Evolutionary conservation across 257 asterid genomes (phyloP), one percentile per base, ranked within the genome.

Genomic region (Scutellaria barbata): DNA sequence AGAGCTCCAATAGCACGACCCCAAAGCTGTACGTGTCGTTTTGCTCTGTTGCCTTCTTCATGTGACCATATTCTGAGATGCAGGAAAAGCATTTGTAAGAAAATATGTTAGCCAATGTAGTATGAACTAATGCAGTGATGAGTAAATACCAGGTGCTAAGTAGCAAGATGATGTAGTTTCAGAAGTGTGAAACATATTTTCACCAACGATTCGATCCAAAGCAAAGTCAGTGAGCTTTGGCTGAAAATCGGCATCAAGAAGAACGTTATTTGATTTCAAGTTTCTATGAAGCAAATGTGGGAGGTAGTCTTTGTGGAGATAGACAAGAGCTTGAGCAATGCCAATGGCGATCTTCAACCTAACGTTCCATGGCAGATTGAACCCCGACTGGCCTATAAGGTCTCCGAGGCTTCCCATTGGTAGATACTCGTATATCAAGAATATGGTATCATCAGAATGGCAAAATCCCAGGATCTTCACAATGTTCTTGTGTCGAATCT

Each of bases 181-280:
- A 17, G 87, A 79, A 25, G 85, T 73, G 30, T 82, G 85, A 79
- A 85, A 85, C 37, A 75, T 66, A 65, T 72, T 72, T 64, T 85
- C 95, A 64, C 98, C 95, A 54, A 86, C 55, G 58, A 92, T 74
- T 11, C 83, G 76, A 74, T 92, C 96, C 20, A 92, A 77, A 56
- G 89, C 85, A 58, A 92, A 89, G 47, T 89, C 91, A 0, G 96
- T 79, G 53, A 92, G 82, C 80, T 92, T 92, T 55, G 98, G 98
- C 65, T 85, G 87, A 56, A 85, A 82, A 84, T 86, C 96, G 10
- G 75, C 81, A 75, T 89, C 96, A 10, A 92, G 80, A 76, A 92
- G 89, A 62, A 89, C 84, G 40, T 89, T 92, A 7, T 65, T 83
- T 6, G 96, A 85, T 81, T 88, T 92, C 76, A 92, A 58, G 60